A percentile compares a stretch with the other conserved stretches of the same genome.
These are phyloP conservation scores for Cerrena zonata DNA, from an alignment of 1,284 basidiomycete genomes.

Conservation along the genomic window DNA sequence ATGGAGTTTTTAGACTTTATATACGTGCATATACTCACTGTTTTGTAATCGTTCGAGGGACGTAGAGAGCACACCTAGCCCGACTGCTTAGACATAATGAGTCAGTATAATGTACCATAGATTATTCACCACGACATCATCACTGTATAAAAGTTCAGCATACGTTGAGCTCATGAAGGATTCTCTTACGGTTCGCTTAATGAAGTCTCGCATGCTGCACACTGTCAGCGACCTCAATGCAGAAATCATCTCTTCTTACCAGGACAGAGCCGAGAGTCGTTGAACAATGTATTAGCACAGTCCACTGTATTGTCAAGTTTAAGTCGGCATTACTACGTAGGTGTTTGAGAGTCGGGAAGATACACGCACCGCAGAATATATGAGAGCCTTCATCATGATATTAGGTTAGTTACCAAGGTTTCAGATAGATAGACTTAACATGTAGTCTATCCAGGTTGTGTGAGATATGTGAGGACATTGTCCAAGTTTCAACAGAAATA, in stretches of 20 bases:
- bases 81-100: background rate
- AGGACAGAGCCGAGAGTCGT: conserved; percentile 67
- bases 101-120: background rate
- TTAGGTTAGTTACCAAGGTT: background rate
- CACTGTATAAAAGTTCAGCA: conserved; percentile 39
- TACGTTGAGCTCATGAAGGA: conserved; percentile 3
- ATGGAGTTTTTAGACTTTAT: conserved; percentile 12
- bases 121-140: conserved; percentile 69
- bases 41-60: conserved; percentile 83
- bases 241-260: conserved; percentile 32
- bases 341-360: background rate
- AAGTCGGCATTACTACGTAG: background rate
- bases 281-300: conserved; percentile 79
- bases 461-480: background rate
- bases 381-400: conserved; percentile 58
- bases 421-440: conserved; percentile 21
- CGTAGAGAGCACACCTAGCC: conserved; percentile 67
- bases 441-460: conserved; percentile 22
- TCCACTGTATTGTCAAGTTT: conserved; percentile 46
- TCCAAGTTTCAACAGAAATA: background rate
- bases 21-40: conserved; percentile 38
- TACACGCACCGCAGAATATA: conserved; percentile 68
- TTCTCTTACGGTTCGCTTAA: conserved; percentile 65
- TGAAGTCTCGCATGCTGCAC: conserved; percentile 69
- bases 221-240: conserved; percentile 8